A percentile compares a stretch with the other conserved stretches of the same genome.
phyloP scores from a whole-genome alignment of 768 basidiomycete species.

The Trametes punicea region DNA sequence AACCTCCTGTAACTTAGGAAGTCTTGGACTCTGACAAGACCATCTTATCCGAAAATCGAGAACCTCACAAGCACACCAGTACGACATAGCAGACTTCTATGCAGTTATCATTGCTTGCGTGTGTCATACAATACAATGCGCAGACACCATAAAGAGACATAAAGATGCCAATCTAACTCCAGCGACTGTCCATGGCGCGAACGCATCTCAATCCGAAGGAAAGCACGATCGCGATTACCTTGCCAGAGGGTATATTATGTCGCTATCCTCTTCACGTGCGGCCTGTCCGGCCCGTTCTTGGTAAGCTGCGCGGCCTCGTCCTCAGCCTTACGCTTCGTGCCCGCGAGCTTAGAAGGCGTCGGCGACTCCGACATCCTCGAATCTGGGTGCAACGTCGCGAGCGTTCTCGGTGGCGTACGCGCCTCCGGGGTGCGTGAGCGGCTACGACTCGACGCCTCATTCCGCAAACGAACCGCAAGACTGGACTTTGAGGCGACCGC shows the following conservation, averaged over 20 bases:
- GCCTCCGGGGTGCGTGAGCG: conserved; percentile 77
- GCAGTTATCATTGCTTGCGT: conserved; percentile 5
- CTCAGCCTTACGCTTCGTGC: conserved; percentile 77
- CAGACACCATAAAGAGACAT: conserved; percentile 7
- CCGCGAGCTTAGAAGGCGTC: conserved; percentile 50
- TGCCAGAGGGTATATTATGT: conserved; percentile 33
- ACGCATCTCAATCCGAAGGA: not conserved
- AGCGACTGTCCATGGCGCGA: not conserved
- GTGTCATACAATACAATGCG: conserved; percentile 13
- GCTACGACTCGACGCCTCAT: conserved; percentile 54
- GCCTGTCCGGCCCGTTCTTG: conserved; percentile 45
- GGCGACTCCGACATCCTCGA: conserved; percentile 36
- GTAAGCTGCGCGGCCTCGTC: conserved; percentile 30
- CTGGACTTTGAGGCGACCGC: conserved; percentile 60
- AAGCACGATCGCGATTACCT: not conserved
- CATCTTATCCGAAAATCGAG: too few relatives aligned
- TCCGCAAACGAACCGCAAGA: conserved; percentile 65
- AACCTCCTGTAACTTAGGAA: too few relatives aligned
- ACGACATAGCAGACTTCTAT: too few relatives aligned
- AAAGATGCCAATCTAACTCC: not conserved
- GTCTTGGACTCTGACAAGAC: too few relatives aligned
- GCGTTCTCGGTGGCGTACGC: conserved; percentile 36
- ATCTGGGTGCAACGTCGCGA: conserved; percentile 12
- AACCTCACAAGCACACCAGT: too few relatives aligned
- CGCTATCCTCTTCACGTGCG: conserved; percentile 67